These are phyloP conservation scores for Penicillium sp. DNA, from an alignment of 2,329 filamentous ascomycete species.

Conservation along the genomic window DNA sequence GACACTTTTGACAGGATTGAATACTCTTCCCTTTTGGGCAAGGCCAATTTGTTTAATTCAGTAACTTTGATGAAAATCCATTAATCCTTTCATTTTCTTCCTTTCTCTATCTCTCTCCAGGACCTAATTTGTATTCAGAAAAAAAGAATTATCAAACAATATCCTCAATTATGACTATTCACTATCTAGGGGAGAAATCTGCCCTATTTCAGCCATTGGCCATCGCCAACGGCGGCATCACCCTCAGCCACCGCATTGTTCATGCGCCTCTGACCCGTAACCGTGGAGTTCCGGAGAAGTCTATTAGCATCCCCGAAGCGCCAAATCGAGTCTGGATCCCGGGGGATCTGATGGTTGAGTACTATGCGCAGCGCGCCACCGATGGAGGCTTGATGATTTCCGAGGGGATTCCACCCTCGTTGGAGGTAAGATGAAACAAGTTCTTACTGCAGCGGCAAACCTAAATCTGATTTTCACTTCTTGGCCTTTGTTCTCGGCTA, in stretches of 20 bases:
- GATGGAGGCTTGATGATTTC: conserved; percentile 39
- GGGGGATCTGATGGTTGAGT: conserved; percentile 42
- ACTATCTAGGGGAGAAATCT: conserved; percentile 26
- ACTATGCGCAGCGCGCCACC: conserved; percentile 42
- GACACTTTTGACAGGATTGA: conserved; percentile 13
- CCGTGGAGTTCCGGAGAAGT: conserved; percentile 49
- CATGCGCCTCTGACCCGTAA: conserved; percentile 56
- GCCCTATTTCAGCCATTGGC: conserved; percentile 47
- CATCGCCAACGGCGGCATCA: conserved; percentile 49
- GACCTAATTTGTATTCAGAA: too few species aligned
- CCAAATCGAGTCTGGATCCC: conserved; percentile 53
- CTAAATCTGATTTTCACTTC: not conserved
- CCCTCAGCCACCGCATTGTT: conserved; percentile 53
- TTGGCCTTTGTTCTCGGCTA: not conserved
- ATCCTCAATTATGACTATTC: conserved; percentile 21
- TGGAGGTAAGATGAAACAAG: conserved; percentile 36
- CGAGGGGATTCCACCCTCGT: conserved; percentile 38
- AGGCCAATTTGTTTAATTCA: too few species aligned
- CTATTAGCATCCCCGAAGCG: conserved; percentile 45
- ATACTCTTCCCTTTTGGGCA: not conserved
- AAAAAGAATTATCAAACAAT: not conserved
- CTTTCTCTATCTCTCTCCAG: not conserved
- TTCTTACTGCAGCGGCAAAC: conserved; percentile 18
- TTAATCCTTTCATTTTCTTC: not conserved
- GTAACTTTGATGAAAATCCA: too few species aligned